Percentiles rank a stretch among this genome's conserved stretches.
These are phyloP conservation scores for Gaeumannomyces sp. DNA, from an alignment of 2,329 filamentous ascomycete genomes.

Conservation along the genomic window DNA sequence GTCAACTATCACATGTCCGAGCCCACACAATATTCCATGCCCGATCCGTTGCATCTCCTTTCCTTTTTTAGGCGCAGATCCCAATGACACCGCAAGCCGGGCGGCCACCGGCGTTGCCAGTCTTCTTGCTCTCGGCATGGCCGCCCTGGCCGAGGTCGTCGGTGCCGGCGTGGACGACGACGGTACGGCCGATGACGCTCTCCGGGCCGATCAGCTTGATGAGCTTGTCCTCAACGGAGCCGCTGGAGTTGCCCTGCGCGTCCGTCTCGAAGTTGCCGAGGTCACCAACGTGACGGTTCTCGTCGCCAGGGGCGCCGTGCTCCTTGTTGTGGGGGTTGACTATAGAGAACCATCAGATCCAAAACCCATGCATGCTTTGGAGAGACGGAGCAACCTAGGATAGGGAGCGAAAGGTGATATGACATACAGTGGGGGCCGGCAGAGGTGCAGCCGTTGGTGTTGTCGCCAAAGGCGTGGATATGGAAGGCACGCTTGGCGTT, in stretches of 20 bases:
- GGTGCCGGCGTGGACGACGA: constrained; percentile 91
- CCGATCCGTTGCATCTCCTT: background rate
- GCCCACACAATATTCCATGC: background rate
- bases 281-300: constrained; percentile 90
- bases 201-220: constrained; percentile 95
- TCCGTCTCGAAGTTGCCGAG: constrained; percentile 97
- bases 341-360: constrained; percentile 28
- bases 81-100: constrained; percentile 97
- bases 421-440: constrained; percentile 92
- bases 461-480: constrained; percentile 98
- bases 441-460: constrained; percentile 99
- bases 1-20: background rate
- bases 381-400: background rate
- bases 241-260: constrained; percentile 82
- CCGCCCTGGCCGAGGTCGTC: constrained; percentile 93
- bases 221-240: constrained; percentile 70
- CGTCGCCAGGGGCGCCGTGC: constrained; percentile 81
- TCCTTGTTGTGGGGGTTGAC: constrained; percentile 94
- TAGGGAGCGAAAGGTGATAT: background rate
- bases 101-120: constrained; percentile 87
- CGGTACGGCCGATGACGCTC: constrained; percentile 90
- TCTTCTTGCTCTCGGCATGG: constrained; percentile 95
- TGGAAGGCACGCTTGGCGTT: constrained; percentile 98
- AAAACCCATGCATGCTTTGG: background rate
- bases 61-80: constrained; percentile 60